These are phyloP conservation scores for Leccinum aurantiacum DNA, from an alignment of 768 basidiomycete species.

Conservation along the genomic window DNA sequence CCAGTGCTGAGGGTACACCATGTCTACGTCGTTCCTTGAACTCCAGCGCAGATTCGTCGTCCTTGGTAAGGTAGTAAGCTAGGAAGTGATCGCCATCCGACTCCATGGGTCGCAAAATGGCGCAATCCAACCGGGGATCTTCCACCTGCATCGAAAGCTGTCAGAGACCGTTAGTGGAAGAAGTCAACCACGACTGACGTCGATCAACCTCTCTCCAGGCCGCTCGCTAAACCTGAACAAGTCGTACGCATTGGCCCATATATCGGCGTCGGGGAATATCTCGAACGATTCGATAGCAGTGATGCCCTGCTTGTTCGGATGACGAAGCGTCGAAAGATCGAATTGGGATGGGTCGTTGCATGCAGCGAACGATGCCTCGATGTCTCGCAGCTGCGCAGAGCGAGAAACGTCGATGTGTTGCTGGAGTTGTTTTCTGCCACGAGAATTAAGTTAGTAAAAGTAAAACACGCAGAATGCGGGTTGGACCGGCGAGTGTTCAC, in stretches of 20 bases:
- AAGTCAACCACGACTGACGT: constrained; percentile 45
- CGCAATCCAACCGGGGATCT: constrained; percentile 82
- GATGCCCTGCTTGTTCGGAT: constrained; percentile 77
- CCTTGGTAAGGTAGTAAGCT: constrained; percentile 77
- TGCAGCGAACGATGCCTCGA: constrained; percentile 73
- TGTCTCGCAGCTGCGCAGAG: constrained; percentile 70
- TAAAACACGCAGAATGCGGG: neutral
- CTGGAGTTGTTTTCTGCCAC: constrained; percentile 47
- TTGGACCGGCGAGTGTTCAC: constrained; percentile 39
- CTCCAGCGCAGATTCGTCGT: constrained; percentile 65
- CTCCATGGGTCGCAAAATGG: constrained; percentile 84
- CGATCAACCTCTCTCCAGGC: constrained; percentile 73
- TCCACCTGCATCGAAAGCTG: constrained; percentile 46
- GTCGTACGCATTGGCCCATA: constrained; percentile 91
- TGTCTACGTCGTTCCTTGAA: constrained; percentile 60
- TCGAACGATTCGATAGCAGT: constrained; percentile 81
- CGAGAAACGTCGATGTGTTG: constrained; percentile 69
- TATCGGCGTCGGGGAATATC: constrained; percentile 77
- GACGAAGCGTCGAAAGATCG: constrained; percentile 57
- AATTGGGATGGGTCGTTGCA: constrained; percentile 53
- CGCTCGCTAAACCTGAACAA: constrained; percentile 83
- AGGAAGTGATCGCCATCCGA: constrained; percentile 87
- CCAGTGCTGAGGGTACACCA: constrained; percentile 43
- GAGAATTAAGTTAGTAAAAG: neutral
- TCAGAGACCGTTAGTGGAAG: neutral